A percentile compares a stretch with the other conserved stretches of the same genome.
Conservation (phyloP, 2,329 filamentous ascomycete species). For the Acephala macrosclerotiorum region DNA sequence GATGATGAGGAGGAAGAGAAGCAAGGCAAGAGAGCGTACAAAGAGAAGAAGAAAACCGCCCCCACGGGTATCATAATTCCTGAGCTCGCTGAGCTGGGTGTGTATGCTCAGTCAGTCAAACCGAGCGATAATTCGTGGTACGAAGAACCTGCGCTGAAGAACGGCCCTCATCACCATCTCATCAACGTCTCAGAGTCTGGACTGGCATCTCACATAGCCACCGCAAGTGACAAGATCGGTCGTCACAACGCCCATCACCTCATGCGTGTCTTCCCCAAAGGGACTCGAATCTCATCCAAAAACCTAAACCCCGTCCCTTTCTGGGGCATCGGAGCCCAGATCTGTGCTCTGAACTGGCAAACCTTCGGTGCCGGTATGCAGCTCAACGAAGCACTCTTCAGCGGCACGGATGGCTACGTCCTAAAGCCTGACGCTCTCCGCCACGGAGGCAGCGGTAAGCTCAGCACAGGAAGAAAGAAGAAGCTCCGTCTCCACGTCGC, state of each 20-base stretch:
- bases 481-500: slow-evolving; percentile 64
- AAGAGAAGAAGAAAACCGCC: slow-evolving; percentile 57
- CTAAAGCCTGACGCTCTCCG: slow-evolving; percentile 69
- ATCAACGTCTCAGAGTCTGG: slow-evolving; percentile 75
- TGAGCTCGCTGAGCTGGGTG: slow-evolving; percentile 69
- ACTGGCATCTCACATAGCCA: slow-evolving; percentile 58
- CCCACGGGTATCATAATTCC: slow-evolving; percentile 62
- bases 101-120: slow-evolving; percentile 76
- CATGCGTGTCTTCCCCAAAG: slow-evolving; percentile 76
- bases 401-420: slow-evolving; percentile 69
- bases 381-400: slow-evolving; percentile 73
- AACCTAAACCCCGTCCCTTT: slow-evolving; percentile 70
- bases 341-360: slow-evolving; percentile 76
- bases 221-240: slow-evolving; percentile 56
- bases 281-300: slow-evolving; percentile 70
- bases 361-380: slow-evolving; percentile 71
- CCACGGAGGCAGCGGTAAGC: slow-evolving; percentile 58
- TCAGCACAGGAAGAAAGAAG: slow-evolving; percentile 54
- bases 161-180: slow-evolving; percentile 67
- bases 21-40: slow-evolving; percentile 59
- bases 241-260: slow-evolving; percentile 69
- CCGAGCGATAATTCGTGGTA: slow-evolving; percentile 72
- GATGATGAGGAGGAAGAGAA: slow-evolving; percentile 53
- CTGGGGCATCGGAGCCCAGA: slow-evolving; percentile 73
- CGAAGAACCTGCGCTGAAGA: slow-evolving; percentile 52